These are phyloP conservation scores for Rubia tinctorum DNA, from an alignment of 305 asterid genomes.

Conservation along the genomic window DNA sequence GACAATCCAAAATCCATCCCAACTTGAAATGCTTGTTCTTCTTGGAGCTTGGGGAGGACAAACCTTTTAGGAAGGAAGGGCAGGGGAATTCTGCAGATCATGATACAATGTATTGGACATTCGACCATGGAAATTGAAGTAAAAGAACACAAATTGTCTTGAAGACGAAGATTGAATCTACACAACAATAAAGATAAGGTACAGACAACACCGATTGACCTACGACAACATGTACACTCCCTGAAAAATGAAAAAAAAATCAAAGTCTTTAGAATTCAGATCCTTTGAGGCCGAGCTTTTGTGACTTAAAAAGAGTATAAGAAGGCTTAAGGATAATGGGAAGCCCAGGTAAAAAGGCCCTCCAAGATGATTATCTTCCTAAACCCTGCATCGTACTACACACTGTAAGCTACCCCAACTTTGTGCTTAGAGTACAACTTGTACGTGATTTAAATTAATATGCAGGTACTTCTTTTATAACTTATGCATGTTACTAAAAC, in stretches of 20 bases:
- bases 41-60: neutral
- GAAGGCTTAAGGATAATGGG: neutral
- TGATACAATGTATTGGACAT: no score
- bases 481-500: no score
- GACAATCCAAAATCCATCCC: neutral
- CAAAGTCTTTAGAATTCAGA: neutral
- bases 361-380: slow-evolving; percentile 77
- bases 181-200: neutral
- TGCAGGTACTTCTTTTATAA: no score
- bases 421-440: no score
- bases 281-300: neutral
- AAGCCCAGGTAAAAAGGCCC: slow-evolving; percentile 58
- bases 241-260: no score
- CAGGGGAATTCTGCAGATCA: neutral
- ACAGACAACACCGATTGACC: no score
- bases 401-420: slow-evolving; percentile 5
- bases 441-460: no score
- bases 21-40: slow-evolving; percentile 8
- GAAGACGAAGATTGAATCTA: neutral
- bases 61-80: neutral
- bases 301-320: neutral
- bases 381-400: slow-evolving; percentile 16
- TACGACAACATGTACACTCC: no score
- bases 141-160: neutral
- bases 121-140: neutral